Evolutionary conservation across 768 basidiomycete species (phyloP).

Genomic region (Mycena sanguinolenta): DNA sequence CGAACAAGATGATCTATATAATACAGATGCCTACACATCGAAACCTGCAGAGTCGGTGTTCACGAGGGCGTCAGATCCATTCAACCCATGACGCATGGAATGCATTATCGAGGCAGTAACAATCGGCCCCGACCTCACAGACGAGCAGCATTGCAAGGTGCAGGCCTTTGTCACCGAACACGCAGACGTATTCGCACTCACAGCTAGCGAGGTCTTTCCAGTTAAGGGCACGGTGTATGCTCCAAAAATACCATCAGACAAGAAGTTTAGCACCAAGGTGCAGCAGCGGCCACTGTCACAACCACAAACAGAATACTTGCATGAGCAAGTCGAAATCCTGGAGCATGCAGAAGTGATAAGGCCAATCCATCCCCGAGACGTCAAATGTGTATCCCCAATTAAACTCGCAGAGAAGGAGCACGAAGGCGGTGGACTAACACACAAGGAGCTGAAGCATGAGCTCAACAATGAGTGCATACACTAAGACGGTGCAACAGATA

Average conservation of each 20-base stretch:
- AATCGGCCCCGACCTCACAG: constrained; percentile 48
- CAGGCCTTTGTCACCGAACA: constrained; percentile 41
- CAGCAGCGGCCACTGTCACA: constrained; percentile 48
- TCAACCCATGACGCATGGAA: constrained; percentile 39
- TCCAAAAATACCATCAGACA: constrained; percentile 46
- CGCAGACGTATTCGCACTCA: constrained; percentile 56
- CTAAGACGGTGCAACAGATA: no score
- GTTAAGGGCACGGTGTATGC: constrained; percentile 49
- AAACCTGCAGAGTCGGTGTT: constrained; percentile 20
- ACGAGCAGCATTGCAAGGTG: constrained; percentile 41
- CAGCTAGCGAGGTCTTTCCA: constrained; percentile 51
- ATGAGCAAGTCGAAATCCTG: constrained; percentile 51
- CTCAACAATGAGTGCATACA: constrained; percentile 53
- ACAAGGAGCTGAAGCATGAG: constrained; percentile 49
- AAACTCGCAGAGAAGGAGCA: constrained; percentile 55
- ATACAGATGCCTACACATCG: constrained; percentile 15
- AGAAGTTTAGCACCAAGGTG: constrained; percentile 47
- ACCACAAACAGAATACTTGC: constrained; percentile 48
- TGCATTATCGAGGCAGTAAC: constrained; percentile 32
- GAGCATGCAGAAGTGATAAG: constrained; percentile 49
- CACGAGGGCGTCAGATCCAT: constrained; percentile 43
- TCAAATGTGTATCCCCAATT: constrained; percentile 51
- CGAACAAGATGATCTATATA: neutral
- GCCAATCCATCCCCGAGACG: constrained; percentile 43
- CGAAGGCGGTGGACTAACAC: constrained; percentile 42